Conservation (phyloP, 768 basidiomycete genomes). For the Hydnomerulius pinastri region DNA sequence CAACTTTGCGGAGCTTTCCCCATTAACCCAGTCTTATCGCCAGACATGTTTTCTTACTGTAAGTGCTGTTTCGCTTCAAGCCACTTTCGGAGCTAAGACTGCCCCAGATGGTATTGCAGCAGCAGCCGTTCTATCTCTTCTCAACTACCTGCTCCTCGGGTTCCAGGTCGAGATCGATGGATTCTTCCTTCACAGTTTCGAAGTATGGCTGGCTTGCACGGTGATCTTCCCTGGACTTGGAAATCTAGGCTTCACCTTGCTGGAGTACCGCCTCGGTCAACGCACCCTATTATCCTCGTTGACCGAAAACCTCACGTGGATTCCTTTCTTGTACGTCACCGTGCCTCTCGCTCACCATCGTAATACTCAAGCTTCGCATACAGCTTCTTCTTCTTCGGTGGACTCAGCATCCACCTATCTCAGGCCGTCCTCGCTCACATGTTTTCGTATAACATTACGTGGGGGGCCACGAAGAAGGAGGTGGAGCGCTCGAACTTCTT, state of each 20-base stretch:
- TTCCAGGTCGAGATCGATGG: constrained; percentile 69
- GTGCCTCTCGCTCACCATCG: background rate
- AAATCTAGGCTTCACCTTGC: constrained; percentile 69
- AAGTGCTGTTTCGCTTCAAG: constrained; percentile 17
- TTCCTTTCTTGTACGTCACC: constrained; percentile 39
- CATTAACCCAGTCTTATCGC: background rate
- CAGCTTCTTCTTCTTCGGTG: constrained; percentile 56
- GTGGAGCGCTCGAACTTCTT: constrained; percentile 92
- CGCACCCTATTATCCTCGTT: constrained; percentile 22
- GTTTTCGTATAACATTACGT: constrained; percentile 59
- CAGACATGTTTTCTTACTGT: constrained; percentile 57
- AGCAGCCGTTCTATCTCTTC: constrained; percentile 60
- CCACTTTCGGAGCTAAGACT: background rate
- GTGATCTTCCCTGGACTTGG: constrained; percentile 77
- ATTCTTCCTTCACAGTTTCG: constrained; percentile 77
- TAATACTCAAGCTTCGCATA: background rate
- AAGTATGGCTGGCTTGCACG: constrained; percentile 78
- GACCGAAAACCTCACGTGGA: constrained; percentile 29
- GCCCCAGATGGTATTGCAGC: constrained; percentile 58
- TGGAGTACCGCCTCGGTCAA: constrained; percentile 72
- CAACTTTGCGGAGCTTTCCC: background rate
- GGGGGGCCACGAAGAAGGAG: constrained; percentile 74
- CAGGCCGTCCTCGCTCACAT: constrained; percentile 56
- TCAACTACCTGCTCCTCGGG: constrained; percentile 80
- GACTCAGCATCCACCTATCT: constrained; percentile 54